Evolutionary conservation across 192 early-diverging fungal genomes (phyloP), one percentile per base, ranked within the genome.

Genomic region (Linnemannia zychae): DNA sequence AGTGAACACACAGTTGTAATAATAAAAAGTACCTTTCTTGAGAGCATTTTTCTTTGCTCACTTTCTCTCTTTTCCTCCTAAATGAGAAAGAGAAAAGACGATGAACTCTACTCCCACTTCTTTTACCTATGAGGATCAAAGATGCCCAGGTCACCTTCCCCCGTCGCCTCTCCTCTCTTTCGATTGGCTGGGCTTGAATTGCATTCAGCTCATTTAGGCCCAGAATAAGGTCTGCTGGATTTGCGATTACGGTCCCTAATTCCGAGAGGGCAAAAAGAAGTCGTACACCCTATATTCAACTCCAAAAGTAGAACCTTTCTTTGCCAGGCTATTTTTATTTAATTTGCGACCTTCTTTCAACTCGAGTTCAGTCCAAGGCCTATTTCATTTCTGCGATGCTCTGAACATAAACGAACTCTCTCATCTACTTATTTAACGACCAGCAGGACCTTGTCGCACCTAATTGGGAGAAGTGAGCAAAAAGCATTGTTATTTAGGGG

Each of bases 151-250:
- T 44, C 40, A 63, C 7, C 24, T 63, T 31, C 57, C 28, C 57
- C 57, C 31, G 24, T 31, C 28, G 24, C 57, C 11, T n/a, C 24
- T 31, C 28, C 28, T 63, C 57, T 4, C 12, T 12, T 12, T 31
- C 28, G 57, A 63, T 31, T 31, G 57, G 57, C 57, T 63, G 57
- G 57, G 0, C 2, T 63, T 31, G 57, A 63, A 63, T 63, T 63
- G 28, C 1, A 31, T 63, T 33, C 13, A 63, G 24, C 57, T 63
- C 24, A 63, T 31, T 63, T 63, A 31, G 57, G 57, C 12, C 0
- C 57, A 28, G 24, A 11, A 63, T 28, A 33, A 63, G 57, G 57
- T 63, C 57, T 63, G 57, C 57, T 63, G 57, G 57, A 63, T 63
- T 24, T 12, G 17, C 22, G 0, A 16, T 47, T 47, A 0, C 17